phyloP scores from a whole-genome alignment of 441 rosid genomes.

The Gossypium lobatum region DNA sequence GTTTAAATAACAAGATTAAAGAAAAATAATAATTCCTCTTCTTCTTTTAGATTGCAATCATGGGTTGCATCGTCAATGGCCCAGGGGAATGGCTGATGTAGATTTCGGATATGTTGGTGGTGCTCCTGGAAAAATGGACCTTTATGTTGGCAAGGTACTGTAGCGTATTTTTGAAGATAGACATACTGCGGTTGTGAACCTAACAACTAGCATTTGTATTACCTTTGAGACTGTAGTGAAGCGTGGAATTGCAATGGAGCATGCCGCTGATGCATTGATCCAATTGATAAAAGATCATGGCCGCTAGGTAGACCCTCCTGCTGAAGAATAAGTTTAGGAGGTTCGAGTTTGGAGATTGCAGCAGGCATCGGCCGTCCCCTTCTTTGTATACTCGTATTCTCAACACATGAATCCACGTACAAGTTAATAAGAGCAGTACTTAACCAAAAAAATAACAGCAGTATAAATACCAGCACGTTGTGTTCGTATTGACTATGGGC shows the following conservation, averaged over 20 bases:
- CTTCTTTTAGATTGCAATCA: constrained; percentile 66
- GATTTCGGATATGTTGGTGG: constrained; percentile 96
- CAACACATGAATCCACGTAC: not conserved
- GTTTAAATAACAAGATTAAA: not conserved
- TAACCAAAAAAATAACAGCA: not conserved
- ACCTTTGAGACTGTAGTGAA: constrained; percentile 74
- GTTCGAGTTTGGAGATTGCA: not conserved
- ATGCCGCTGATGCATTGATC: constrained; percentile 78
- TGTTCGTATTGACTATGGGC: not conserved
- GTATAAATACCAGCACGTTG: not conserved
- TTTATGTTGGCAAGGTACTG: constrained; percentile 84
- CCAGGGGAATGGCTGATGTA: constrained; percentile 99
- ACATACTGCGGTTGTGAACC: not conserved
- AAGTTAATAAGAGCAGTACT: not conserved
- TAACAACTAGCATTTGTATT: not conserved
- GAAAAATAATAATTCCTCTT: not conserved
- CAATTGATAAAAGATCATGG: constrained; percentile 87
- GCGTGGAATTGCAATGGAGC: constrained; percentile 86
- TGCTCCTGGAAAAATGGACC: constrained; percentile 90
- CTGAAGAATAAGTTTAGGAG: constrained; percentile 42
- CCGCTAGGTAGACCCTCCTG: constrained; percentile 82
- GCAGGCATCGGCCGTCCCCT: not conserved
- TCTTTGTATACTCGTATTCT: not conserved
- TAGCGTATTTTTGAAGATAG: not conserved
- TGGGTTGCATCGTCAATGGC: constrained; percentile 98